Conservation (phyloP, 1,284 basidiomycete species). For the Boletus smithii region DNA sequence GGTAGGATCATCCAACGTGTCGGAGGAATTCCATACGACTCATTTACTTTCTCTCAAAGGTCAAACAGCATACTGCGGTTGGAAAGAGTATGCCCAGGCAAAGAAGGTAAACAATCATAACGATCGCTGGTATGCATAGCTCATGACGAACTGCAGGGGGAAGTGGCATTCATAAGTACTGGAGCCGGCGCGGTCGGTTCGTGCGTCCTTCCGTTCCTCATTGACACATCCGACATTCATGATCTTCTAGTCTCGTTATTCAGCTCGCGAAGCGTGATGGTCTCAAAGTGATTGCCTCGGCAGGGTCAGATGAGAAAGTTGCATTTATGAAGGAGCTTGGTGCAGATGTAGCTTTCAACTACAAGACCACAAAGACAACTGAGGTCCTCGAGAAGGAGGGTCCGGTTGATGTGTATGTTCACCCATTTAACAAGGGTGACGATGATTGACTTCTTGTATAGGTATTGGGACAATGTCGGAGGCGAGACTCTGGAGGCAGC, state of each 20-base stretch:
- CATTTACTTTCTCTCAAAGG: constrained; percentile 11
- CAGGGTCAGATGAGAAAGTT: constrained; percentile 40
- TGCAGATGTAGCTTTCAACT: constrained; percentile 40
- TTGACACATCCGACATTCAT: not conserved
- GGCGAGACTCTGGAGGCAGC: constrained; percentile 63
- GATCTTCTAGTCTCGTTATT: constrained; percentile 23
- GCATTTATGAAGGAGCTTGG: constrained; percentile 37
- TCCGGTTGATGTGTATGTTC: constrained; percentile 21
- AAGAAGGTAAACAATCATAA: constrained; percentile 9
- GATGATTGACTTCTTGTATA: constrained; percentile 16
- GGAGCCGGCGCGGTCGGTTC: constrained; percentile 27
- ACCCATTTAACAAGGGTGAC: not conserved
- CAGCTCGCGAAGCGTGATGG: constrained; percentile 40
- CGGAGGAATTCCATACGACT: not conserved
- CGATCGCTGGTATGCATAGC: not conserved
- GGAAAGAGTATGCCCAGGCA: constrained; percentile 25
- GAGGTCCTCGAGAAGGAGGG: constrained; percentile 23
- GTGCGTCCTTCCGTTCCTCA: constrained; percentile 10
- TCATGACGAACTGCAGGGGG: constrained; percentile 13
- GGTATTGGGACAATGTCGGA: constrained; percentile 57
- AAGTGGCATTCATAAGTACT: constrained; percentile 18
- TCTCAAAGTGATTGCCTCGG: constrained; percentile 39
- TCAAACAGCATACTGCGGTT: constrained; percentile 22
- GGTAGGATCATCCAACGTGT: constrained; percentile 3
- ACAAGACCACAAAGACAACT: constrained; percentile 32